Percentiles rank a stretch among this genome's conserved stretches.
phyloP scores from a whole-genome alignment of 306 rosid species.

The Purshia tridentata region DNA sequence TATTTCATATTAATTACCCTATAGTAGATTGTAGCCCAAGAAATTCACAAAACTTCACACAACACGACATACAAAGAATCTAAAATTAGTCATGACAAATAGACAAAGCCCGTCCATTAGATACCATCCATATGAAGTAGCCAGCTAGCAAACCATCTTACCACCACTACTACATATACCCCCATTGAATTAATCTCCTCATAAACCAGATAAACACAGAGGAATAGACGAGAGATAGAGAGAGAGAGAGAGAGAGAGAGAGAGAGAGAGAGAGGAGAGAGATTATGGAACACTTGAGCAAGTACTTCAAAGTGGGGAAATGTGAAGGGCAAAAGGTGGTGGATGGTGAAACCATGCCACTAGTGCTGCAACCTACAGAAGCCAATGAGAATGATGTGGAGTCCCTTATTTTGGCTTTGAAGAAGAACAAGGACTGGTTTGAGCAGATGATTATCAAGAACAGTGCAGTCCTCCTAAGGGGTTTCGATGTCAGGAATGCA shows the following conservation, averaged over 20 bases:
- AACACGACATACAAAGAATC: background rate
- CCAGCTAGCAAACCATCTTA: too few species aligned
- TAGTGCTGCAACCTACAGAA: conserved; percentile 55
- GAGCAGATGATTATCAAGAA: conserved; percentile 63
- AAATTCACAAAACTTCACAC: background rate
- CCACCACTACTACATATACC: too few species aligned
- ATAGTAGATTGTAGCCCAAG: too few species aligned
- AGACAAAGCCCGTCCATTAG: too few species aligned
- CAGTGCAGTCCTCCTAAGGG: conserved; percentile 73
- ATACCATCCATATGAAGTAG: too few species aligned
- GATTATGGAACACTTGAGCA: conserved; percentile 50
- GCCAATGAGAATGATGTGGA: conserved; percentile 37
- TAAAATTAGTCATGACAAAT: background rate
- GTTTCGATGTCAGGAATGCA: conserved; percentile 53
- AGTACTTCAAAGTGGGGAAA: conserved; percentile 61
- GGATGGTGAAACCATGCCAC: conserved; percentile 76
- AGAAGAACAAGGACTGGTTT: conserved; percentile 66
- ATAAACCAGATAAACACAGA: background rate
- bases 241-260: background rate
- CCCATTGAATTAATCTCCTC: background rate
- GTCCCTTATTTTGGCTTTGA: conserved; percentile 41
- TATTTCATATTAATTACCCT: background rate
- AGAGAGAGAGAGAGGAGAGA: conserved; percentile 6
- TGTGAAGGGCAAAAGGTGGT: conserved; percentile 74
- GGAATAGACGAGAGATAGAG: too few species aligned